phyloP scores from a whole-genome alignment of 129 eudicot species.

The Oenanthe sinensis region DNA sequence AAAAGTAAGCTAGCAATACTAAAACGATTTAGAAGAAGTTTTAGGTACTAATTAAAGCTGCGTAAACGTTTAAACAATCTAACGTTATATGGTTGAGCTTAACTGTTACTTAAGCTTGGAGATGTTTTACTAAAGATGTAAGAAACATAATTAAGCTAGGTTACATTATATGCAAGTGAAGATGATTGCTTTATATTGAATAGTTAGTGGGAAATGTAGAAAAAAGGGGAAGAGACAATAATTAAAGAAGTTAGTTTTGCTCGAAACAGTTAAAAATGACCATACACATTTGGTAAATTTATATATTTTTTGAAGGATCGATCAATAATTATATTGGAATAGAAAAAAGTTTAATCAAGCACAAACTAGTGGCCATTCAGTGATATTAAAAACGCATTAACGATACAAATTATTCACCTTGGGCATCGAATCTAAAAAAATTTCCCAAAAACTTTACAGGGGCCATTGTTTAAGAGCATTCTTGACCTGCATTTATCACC shows the following conservation, averaged over 20 bases:
- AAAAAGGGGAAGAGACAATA: neutral
- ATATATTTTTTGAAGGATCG: too few species aligned
- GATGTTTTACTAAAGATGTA: neutral
- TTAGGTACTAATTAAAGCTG: neutral
- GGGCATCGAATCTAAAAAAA: too few species aligned
- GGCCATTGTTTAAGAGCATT: too few species aligned
- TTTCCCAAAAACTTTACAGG: too few species aligned
- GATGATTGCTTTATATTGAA: neutral
- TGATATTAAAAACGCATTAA: too few species aligned
- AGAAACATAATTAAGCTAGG: neutral
- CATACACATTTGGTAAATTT: too few species aligned
- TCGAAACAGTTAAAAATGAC: neutral
- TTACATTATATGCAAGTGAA: neutral
- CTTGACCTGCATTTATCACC: too few species aligned
- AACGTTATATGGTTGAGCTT: neutral
- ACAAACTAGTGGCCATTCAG: too few species aligned
- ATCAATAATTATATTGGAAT: too few species aligned
- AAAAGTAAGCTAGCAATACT: neutral
- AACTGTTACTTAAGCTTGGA: neutral
- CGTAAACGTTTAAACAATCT: neutral
- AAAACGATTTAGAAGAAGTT: neutral
- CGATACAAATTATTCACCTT: too few species aligned
- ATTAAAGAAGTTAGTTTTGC: too few species aligned
- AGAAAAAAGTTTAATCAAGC: too few species aligned
- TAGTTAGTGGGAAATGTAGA: neutral